Evolutionary conservation across 1,139 yeast species (phyloP).

Genomic region (Nakaseomyces nivariensis): DNA sequence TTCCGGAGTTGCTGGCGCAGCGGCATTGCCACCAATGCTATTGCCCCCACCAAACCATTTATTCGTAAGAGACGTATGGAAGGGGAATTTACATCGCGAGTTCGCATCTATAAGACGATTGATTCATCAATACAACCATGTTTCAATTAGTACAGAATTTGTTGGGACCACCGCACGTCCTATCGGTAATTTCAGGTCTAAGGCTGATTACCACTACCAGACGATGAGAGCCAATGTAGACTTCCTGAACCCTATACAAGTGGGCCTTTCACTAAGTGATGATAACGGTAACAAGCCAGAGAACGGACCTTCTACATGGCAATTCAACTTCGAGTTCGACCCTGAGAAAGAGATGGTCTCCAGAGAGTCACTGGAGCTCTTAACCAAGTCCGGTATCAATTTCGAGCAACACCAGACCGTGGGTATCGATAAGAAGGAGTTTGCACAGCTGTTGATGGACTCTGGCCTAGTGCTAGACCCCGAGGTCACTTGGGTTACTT

Average conservation of each 20-base stretch:
- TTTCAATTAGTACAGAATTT: conserved; percentile 82
- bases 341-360: conserved; percentile 70
- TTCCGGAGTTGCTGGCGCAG: background rate
- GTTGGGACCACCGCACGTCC: conserved; percentile 97
- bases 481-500: conserved; percentile 78
- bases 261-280: conserved; percentile 79
- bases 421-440: conserved; percentile 72
- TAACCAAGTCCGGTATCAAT: conserved; percentile 77
- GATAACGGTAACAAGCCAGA: conserved; percentile 68
- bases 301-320: conserved; percentile 77
- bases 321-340: conserved; percentile 83
- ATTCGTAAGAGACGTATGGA: conserved; percentile 62
- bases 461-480: conserved; percentile 75
- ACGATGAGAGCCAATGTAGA: conserved; percentile 89
- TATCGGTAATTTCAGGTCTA: conserved; percentile 85
- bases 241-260: conserved; percentile 72
- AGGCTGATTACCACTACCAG: conserved; percentile 91
- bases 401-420: conserved; percentile 63
- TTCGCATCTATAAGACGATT: conserved; percentile 64
- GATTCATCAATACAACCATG: conserved; percentile 56
- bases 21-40: conserved; percentile 14
- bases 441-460: conserved; percentile 77
- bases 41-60: conserved; percentile 28
- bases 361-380: conserved; percentile 62
- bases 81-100: conserved; percentile 71